Conservation (phyloP, 2,329 filamentous ascomycete species). For the Parafenestella ontariensis region DNA sequence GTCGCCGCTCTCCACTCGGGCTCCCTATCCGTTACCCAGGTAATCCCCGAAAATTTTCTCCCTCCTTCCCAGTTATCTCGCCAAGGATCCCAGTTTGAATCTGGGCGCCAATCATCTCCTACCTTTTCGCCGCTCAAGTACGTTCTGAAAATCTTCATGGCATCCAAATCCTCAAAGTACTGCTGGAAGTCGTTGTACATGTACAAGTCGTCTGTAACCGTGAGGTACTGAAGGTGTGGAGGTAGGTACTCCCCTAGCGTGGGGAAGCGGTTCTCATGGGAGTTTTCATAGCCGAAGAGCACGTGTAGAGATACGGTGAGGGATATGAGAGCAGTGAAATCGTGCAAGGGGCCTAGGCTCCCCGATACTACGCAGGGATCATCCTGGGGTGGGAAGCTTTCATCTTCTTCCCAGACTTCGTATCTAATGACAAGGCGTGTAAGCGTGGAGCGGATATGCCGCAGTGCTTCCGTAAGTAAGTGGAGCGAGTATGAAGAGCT, state of each 20-base stretch:
- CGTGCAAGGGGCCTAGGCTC: neutral
- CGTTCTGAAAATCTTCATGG: neutral
- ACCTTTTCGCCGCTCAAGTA: neutral
- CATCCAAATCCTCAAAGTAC: conserved; percentile 1
- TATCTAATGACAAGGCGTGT: neutral
- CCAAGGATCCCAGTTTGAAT: neutral
- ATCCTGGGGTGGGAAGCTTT: neutral
- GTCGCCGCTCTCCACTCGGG: conserved; percentile 9
- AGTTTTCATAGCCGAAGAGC: neutral
- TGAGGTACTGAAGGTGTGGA: neutral
- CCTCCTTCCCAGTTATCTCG: neutral
- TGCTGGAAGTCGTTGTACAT: neutral
- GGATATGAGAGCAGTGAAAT: neutral
- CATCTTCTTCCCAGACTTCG: neutral
- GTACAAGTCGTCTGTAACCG: conserved; percentile 6
- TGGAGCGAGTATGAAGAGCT: neutral
- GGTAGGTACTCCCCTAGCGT: neutral
- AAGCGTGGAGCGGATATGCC: neutral
- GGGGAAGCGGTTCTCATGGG: neutral
- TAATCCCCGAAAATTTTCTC: neutral
- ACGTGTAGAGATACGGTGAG: neutral
- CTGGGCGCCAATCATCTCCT: neutral
- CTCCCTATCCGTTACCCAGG: neutral
- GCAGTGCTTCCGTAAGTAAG: neutral
- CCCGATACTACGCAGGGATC: neutral